These are phyloP conservation scores for Podochytrium sp. DNA, from an alignment of 192 early-diverging fungal species.

Conservation along the genomic window DNA sequence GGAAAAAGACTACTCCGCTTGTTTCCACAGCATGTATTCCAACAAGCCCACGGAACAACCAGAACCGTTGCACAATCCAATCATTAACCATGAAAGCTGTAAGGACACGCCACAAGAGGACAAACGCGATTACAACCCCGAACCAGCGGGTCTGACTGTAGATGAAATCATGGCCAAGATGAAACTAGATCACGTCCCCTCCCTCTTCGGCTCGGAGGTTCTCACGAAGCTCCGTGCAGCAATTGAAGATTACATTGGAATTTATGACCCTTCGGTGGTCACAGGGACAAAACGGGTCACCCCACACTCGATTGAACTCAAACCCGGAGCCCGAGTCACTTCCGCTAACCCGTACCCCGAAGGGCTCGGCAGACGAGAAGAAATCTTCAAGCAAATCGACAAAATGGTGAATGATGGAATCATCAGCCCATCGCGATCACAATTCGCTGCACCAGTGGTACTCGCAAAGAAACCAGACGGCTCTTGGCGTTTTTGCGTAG, in stretches of 20 bases:
- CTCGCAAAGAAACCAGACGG: constrained; percentile 57
- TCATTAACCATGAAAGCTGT: too few relatives aligned
- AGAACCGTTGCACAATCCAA: too few relatives aligned
- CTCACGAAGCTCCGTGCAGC: not conserved
- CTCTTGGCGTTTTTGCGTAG: constrained; percentile 43
- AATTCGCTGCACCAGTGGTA: constrained; percentile 45
- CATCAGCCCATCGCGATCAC: constrained; percentile 41
- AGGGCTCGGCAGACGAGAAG: not conserved
- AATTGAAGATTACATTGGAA: not conserved
- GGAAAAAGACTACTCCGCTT: too few relatives aligned
- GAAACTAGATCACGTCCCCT: not conserved
- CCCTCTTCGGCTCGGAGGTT: not conserved
- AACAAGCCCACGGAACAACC: too few relatives aligned
- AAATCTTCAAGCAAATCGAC: constrained; percentile 5
- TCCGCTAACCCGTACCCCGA: constrained; percentile 6
- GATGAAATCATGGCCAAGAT: not conserved
- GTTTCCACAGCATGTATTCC: too few relatives aligned
- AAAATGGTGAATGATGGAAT: constrained; percentile 37
- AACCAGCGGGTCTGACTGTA: not conserved
- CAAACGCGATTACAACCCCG: not conserved
- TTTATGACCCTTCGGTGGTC: not conserved
- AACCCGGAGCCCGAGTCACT: not conserved
- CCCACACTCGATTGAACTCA: constrained; percentile 3
- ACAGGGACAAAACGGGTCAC: not conserved
- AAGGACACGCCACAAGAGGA: not conserved